A percentile compares a stretch with the other conserved stretches of the same genome.
phyloP scores from a whole-genome alignment of 306 rosid species.

The Senna tora region DNA sequence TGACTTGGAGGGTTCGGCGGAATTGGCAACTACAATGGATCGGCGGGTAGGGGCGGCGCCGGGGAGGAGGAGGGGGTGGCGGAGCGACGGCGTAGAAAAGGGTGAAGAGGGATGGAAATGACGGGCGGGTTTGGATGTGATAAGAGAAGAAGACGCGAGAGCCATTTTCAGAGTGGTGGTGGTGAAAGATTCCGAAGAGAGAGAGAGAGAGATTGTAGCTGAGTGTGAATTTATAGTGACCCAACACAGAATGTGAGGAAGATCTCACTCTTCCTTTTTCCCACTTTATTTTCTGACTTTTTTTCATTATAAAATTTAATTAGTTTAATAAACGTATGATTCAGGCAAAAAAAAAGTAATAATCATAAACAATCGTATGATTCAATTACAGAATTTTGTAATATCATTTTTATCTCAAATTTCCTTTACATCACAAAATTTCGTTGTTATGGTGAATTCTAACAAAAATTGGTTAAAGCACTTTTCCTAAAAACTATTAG shows the following conservation, averaged over 20 bases:
- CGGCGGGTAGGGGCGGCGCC: background rate
- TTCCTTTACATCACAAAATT: too few species aligned
- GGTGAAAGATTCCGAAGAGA: background rate
- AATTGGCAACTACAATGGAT: constrained; percentile 9
- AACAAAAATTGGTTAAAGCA: too few species aligned
- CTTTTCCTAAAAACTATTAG: too few species aligned
- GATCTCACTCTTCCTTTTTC: background rate
- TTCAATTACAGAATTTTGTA: too few species aligned
- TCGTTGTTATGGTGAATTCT: too few species aligned
- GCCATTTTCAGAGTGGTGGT: constrained; percentile 10
- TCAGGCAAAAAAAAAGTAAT: too few species aligned
- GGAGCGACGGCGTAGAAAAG: background rate
- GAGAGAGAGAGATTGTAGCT: too few species aligned
- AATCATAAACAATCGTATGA: too few species aligned
- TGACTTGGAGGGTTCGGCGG: background rate
- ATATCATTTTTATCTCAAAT: too few species aligned
- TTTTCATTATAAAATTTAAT: too few species aligned
- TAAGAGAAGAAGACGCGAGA: background rate
- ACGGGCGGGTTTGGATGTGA: background rate
- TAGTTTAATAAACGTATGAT: too few species aligned
- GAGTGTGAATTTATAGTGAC: background rate
- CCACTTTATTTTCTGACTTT: too few species aligned
- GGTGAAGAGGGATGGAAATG: background rate
- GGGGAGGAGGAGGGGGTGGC: background rate
- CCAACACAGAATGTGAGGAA: background rate